Base-by-base conservation (phyloP, 371 early-diverging fungal genomes). In the Mortierella sp. region DNA sequence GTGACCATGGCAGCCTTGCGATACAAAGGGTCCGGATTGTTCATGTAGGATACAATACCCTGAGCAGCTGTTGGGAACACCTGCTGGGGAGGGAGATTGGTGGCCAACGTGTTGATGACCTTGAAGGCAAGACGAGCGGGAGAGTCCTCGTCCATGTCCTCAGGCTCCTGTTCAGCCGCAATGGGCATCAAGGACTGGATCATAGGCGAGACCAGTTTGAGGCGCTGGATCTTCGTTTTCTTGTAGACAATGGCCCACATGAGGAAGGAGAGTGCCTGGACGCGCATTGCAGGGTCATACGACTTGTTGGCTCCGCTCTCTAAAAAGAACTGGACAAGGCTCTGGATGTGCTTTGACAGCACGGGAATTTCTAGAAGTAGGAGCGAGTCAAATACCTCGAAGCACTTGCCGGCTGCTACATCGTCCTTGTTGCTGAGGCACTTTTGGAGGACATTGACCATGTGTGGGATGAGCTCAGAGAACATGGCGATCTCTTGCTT, bases 1-100 rank as follows among this genome's bases (percentile, higher is more conserved):
- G 92, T 87, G 83, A 95, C 88, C 93, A 97, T 92, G 54, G 92
- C 92, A 43, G 95, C 95, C 78, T 94, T 94, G 56, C 96, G 89
- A 66, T 79, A 86, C 50, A 82, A 79, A 37, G 93, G 90, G 48
- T 92, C 86, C 6, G 86, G 80, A 55, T 84, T 92, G 59, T 90
- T 90, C 88, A 94, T 88, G 65, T 93, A 95, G 52, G 79, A 79
- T 23, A 91, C 64, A 41, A 95, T 90, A 55, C 87, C 81, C 14
- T 89, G 81, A 72, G 90, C 84, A 30, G 93, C 87, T 3, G 86
- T 79, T 7, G 94, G 93, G 81, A 95, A 96, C 8, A 96, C 93
- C 59, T 93, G 92, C 64, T 90, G 89, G 44, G 97, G 94, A 37
- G 97, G 92, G 56, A 96, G 83, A 60, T 91, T 89, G 50, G 89